phyloP scores from a whole-genome alignment of 2,329 filamentous ascomycete species.

The Scedosporium minutisporum region DNA sequence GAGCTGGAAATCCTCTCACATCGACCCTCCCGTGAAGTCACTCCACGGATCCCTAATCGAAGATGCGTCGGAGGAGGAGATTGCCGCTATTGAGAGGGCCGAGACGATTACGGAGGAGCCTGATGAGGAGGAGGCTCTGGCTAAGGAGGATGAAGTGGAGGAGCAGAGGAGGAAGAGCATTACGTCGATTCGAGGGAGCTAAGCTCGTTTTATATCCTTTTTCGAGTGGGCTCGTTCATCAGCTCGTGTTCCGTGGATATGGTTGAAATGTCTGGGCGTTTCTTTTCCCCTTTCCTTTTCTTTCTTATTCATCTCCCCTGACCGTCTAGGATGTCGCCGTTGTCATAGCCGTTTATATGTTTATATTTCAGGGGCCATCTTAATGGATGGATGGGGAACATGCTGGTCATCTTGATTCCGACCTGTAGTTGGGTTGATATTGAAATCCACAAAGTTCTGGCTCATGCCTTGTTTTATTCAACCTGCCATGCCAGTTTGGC shows the following conservation, averaged over 20 bases:
- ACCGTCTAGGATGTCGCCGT: neutral
- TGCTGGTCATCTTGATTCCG: no score
- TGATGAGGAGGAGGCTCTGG: constrained; percentile 19
- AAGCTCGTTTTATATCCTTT: neutral
- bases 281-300: neutral
- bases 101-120: constrained; percentile 29
- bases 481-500: no score
- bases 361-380: no score
- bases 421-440: no score
- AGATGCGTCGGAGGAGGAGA: constrained; percentile 25
- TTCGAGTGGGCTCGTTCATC: neutral
- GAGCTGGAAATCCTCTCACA: constrained; percentile 24
- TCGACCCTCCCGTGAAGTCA: constrained; percentile 15
- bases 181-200: neutral
- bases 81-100: constrained; percentile 23
- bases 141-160: constrained; percentile 14
- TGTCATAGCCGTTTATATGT: no score
- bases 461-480: no score
- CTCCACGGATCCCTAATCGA: constrained; percentile 24
- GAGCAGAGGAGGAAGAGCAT: constrained; percentile 10
- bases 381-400: no score
- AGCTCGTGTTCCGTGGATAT: neutral
- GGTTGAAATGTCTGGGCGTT: neutral
- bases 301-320: neutral
- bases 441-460: no score